These are phyloP conservation scores for Umbellularia californica DNA, from an alignment of 164 flowering plant species.

Conservation along the genomic window DNA sequence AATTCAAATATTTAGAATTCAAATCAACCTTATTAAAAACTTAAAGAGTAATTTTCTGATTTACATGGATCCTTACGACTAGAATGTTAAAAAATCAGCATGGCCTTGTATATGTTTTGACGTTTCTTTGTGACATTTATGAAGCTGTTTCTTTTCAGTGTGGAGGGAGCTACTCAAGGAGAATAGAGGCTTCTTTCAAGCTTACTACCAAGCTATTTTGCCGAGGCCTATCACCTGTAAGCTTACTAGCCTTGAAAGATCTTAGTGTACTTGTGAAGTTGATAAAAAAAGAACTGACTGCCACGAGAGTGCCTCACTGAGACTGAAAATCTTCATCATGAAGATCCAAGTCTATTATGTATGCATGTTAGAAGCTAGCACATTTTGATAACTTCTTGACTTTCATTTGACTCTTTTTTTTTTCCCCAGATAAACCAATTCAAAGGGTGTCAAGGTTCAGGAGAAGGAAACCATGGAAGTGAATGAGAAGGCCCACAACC, in stretches of 20 bases:
- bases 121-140: neutral
- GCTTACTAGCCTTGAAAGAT: neutral
- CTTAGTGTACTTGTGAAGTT: neutral
- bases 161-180: constrained; percentile 78
- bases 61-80: too few species aligned
- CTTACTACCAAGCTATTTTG: constrained; percentile 42
- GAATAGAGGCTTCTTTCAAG: constrained; percentile 61
- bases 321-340: too few species aligned
- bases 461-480: constrained; percentile 30
- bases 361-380: too few species aligned
- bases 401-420: neutral
- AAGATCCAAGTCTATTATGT: too few species aligned
- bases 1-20: too few species aligned
- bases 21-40: too few species aligned
- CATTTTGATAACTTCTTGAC: neutral
- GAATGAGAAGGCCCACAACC: neutral
- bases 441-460: constrained; percentile 23
- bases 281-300: too few species aligned
- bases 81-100: too few species aligned
- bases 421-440: constrained; percentile 17
- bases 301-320: too few species aligned
- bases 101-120: too few species aligned
- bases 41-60: neutral
- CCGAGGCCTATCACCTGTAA: constrained; percentile 35
- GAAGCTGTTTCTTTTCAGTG: constrained; percentile 38